These are phyloP conservation scores for Bolboschoenoplectus hybrid DNA, from an alignment of 202 grass and related monocot species.

Conservation along the genomic window DNA sequence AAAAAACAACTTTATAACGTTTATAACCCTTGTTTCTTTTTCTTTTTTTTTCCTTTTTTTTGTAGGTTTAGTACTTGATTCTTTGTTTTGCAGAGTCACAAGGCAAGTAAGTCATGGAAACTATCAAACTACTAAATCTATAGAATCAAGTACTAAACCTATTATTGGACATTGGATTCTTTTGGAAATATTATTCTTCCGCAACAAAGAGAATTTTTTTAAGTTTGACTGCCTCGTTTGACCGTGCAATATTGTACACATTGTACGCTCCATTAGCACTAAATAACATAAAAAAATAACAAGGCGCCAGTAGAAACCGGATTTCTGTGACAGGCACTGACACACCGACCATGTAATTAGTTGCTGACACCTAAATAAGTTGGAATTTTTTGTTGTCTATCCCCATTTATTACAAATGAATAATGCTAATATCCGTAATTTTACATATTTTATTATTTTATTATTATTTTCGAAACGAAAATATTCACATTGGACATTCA, in stretches of 20 bases:
- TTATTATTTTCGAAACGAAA: too few relatives aligned
- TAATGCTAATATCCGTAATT: too few relatives aligned
- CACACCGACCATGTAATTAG: slow-evolving; percentile 18
- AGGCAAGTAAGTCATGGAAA: neutral
- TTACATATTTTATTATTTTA: too few relatives aligned
- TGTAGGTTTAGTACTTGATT: too few relatives aligned
- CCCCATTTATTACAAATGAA: too few relatives aligned
- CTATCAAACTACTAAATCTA: neutral
- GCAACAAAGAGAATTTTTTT: neutral
- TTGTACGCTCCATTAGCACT: neutral
- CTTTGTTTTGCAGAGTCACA: neutral
- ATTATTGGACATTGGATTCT: slow-evolving; percentile 4
- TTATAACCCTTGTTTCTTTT: neutral
- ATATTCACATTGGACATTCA: too few relatives aligned
- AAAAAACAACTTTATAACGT: neutral
- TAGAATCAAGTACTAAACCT: neutral
- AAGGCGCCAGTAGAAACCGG: neutral
- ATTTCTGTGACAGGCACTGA: neutral
- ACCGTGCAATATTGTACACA: neutral
- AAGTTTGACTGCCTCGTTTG: slow-evolving; percentile 28
- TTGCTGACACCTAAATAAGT: neutral
- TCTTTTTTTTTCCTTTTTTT: neutral
- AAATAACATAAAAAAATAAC: neutral
- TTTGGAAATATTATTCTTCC: too few relatives aligned
- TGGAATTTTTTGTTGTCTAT: neutral